Percentiles rank a stretch among this genome's conserved stretches.
phyloP scores from a whole-genome alignment of 495 filamentous ascomycete genomes.

The Xylaria telfairii region DNA sequence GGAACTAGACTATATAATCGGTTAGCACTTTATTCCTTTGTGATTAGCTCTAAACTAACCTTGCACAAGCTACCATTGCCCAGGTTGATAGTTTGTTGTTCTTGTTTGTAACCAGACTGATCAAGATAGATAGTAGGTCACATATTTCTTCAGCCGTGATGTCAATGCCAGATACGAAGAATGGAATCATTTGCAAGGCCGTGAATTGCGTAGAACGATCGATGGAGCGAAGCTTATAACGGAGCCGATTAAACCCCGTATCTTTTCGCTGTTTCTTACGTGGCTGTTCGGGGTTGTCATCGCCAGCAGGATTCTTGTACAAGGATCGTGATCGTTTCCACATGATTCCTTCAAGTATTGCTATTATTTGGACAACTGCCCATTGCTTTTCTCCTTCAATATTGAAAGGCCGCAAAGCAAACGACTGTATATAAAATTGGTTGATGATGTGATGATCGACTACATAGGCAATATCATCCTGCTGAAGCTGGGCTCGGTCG shows the following conservation, averaged over 20 bases:
- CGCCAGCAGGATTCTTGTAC: conserved; percentile 33
- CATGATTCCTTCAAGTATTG: conserved; percentile 54
- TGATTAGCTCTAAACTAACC: conserved; percentile 45
- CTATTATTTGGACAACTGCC: conserved; percentile 58
- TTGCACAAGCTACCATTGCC: conserved; percentile 67
- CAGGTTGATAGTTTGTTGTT: conserved; percentile 48
- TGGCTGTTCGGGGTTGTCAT: conserved; percentile 46
- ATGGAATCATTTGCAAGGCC: conserved; percentile 80
- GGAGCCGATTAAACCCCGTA: conserved; percentile 63
- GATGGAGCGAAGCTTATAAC: conserved; percentile 63
- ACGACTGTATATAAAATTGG: conserved; percentile 45
- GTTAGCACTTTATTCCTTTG: conserved; percentile 25
- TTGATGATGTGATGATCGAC: conserved; percentile 42
- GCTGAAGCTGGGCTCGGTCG: conserved; percentile 73
- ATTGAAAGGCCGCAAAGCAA: conserved; percentile 56
- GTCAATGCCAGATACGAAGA: conserved; percentile 57
- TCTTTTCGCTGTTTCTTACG: conserved; percentile 70
- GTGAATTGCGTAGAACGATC: conserved; percentile 64
- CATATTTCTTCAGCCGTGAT: conserved; percentile 47
- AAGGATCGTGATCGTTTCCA: conserved; percentile 39
- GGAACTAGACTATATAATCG: conserved; percentile 31
- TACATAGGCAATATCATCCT: conserved; percentile 73
- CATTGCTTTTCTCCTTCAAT: conserved; percentile 58
- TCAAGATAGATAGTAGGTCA: conserved; percentile 44
- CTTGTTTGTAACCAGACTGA: conserved; percentile 44